Base-by-base conservation (phyloP, 169 alveolate species). In the Plasmodium coatneyi region DNA sequence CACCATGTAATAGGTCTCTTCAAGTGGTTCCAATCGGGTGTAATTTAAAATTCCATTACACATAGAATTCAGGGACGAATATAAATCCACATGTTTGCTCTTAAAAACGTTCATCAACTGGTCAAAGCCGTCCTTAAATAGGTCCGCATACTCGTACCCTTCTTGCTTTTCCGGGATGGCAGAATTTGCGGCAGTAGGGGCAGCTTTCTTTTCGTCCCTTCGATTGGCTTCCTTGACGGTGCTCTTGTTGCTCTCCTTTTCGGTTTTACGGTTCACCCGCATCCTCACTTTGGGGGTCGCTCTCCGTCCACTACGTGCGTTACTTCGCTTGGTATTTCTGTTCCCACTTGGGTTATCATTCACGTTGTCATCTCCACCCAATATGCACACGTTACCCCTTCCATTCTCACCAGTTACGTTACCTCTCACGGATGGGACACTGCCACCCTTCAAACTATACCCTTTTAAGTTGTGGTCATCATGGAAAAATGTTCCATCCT, bases 11-110 rank as follows among this genome's bases (percentile, higher is more conserved):
- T 43, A 81, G 2, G 84, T 80, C 28, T 91, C 92, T 32, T 91
- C 95, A 91, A 46, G 71, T 9, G 92, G 84, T 19, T 91, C 41
- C 49, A 71, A 43, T 71, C 79, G 81, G 32, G 91, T 81, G 46
- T 91, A 82, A 46, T 91, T 91, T 71, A 91, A 80, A 34, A 91
- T 91, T 82, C 80, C 92, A 43, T 91, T 91, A 36, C 92, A 91
- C 79, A 91, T 71, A 36, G 34, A 70, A 81, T 91, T 80, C 54
- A 91, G 46, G 10, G 92, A 80, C 9, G 41, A 19, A 49, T 41
- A 91, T 25, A 91, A 25, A 9, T 91, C 92, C 46, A 70, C 72
- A 32, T 91, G n/a, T 25, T 43, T 91, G 43, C 36, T 19, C 36
- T 81, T 91, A 81, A 81, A 91, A 12, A 71, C 28, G 76, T n/a